Conservation (phyloP, 768 basidiomycete species). For the Coprinellus aureogranulatus region DNA sequence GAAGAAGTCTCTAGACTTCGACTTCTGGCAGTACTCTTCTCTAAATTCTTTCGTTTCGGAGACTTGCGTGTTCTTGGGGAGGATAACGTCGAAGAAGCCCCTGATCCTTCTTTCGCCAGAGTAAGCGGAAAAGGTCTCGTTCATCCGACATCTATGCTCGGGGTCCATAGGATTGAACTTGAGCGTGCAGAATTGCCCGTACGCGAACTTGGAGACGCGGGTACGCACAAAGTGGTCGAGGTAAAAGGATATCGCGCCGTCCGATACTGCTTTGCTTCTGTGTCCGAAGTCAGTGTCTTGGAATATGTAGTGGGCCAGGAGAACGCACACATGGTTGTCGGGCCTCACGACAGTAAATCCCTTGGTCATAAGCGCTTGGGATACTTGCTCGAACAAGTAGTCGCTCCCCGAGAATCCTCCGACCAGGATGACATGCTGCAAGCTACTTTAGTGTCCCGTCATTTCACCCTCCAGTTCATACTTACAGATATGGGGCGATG, state of each 20-base stretch:
- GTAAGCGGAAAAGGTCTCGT: neutral
- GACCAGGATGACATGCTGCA: conserved; percentile 24
- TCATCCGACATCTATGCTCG: conserved; percentile 17
- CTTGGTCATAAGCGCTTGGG: neutral
- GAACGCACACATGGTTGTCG: conserved; percentile 13
- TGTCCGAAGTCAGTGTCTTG: neutral
- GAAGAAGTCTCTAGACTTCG: conserved; percentile 5
- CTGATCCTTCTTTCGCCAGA: conserved; percentile 6
- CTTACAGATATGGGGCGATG: conserved; percentile 13
- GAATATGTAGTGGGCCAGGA: neutral
- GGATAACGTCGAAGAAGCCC: conserved; percentile 7
- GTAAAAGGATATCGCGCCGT: conserved; percentile 28
- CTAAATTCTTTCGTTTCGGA: conserved; percentile 21
- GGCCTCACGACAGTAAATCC: conserved; percentile 10
- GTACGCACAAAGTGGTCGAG: conserved; percentile 23
- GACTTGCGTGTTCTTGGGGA: conserved; percentile 19
- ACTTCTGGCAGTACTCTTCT: conserved; percentile 6
- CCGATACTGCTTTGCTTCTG: conserved; percentile 31
- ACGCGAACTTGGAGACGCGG: conserved; percentile 23
- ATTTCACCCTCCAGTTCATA: neutral
- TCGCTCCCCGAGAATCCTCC: conserved; percentile 23
- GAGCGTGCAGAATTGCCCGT: conserved; percentile 19
- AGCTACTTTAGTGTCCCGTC: neutral
- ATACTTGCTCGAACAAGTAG: conserved; percentile 17
- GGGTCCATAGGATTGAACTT: conserved; percentile 12